These are phyloP conservation scores for Botrytis fabae DNA, from an alignment of 2,329 filamentous ascomycete species.

Conservation along the genomic window DNA sequence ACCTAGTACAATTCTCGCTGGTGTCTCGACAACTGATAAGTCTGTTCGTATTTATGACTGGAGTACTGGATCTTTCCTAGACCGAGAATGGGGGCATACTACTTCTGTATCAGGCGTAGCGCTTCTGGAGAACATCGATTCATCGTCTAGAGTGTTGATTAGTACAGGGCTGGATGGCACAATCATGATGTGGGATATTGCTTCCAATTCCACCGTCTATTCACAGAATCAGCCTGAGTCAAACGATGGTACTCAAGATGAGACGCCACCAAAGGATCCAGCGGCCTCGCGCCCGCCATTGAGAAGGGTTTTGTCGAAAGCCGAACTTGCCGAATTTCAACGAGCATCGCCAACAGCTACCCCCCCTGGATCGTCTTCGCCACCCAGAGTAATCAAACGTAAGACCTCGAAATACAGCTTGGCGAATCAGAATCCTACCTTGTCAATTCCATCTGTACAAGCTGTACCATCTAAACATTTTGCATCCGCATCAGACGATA, in stretches of 20 bases:
- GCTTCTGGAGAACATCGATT: constrained; percentile 59
- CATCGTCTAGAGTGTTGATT: constrained; percentile 59
- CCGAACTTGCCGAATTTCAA: constrained; percentile 80
- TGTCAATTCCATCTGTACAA: constrained; percentile 38
- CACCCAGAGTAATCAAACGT: constrained; percentile 54
- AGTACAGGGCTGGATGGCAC: constrained; percentile 79
- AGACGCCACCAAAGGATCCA: constrained; percentile 47
- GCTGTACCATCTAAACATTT: constrained; percentile 34
- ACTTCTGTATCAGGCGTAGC: constrained; percentile 87
- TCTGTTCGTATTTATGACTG: constrained; percentile 88
- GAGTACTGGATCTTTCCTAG: constrained; percentile 73
- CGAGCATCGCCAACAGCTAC: constrained; percentile 47
- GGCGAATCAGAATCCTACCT: constrained; percentile 52
- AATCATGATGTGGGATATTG: constrained; percentile 69
- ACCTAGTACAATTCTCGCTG: constrained; percentile 66
- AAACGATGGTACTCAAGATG: constrained; percentile 24
- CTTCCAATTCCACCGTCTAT: constrained; percentile 29
- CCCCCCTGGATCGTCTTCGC: constrained; percentile 52
- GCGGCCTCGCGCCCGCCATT: constrained; percentile 69
- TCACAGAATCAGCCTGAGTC: constrained; percentile 31
- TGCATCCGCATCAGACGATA: constrained; percentile 37
- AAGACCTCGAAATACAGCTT: constrained; percentile 55
- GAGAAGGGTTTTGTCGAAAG: constrained; percentile 81
- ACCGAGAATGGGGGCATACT: constrained; percentile 92
- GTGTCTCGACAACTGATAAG: constrained; percentile 93